Conservation (phyloP, 176 grass and related monocot genomes). For the Urochloa ruziziensis region DNA sequence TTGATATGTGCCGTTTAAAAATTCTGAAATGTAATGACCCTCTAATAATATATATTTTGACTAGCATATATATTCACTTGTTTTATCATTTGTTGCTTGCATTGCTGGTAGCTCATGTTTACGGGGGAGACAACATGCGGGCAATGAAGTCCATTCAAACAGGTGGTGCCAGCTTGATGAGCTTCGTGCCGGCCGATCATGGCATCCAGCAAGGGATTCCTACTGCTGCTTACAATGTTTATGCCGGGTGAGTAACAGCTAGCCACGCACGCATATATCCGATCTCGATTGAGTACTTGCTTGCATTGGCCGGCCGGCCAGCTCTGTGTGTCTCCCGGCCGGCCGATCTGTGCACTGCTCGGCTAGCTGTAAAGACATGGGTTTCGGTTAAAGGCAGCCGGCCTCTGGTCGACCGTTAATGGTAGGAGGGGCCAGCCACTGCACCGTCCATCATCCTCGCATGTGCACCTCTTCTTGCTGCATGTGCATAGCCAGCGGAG, state of each 20-base stretch:
- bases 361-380: constrained; percentile 55
- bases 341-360: constrained; percentile 6
- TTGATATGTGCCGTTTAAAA: background rate
- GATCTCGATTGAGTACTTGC: background rate
- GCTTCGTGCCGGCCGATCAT: constrained; percentile 31
- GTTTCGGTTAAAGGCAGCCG: constrained; percentile 40
- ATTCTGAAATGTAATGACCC: background rate
- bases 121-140: constrained; percentile 33
- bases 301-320: background rate
- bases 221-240: constrained; percentile 32
- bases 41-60: background rate
- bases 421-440: constrained; percentile 50
- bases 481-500: constrained; percentile 30
- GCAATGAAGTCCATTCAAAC: constrained; percentile 44
- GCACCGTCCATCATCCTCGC: constrained; percentile 47
- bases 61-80: background rate
- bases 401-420: constrained; percentile 40
- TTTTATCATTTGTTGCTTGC: background rate
- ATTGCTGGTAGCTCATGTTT: constrained; percentile 8
- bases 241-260: constrained; percentile 31
- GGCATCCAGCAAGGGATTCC: constrained; percentile 55
- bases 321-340: constrained; percentile 8
- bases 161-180: constrained; percentile 37
- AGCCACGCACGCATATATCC: background rate
- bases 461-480: constrained; percentile 26